Evolutionary conservation across 23 red algal species (phyloP).

Genomic region (Gracilaria gracilis): DNA sequence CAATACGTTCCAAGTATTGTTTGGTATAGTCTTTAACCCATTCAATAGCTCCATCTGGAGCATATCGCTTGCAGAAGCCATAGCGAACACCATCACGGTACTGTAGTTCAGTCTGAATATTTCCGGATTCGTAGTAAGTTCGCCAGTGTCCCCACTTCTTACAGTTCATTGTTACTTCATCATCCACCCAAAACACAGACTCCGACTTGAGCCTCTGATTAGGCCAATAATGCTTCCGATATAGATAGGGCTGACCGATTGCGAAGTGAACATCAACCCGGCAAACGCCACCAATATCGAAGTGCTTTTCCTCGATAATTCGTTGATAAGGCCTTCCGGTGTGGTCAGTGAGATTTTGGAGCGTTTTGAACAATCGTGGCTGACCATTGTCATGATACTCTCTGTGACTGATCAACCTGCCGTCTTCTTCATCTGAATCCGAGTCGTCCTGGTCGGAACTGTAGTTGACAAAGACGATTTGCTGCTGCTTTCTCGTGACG

Average conservation of each 20-base stretch:
- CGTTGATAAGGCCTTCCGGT: constrained; percentile 64
- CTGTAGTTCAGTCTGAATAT: constrained; percentile 80
- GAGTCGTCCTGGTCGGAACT: constrained; percentile 89
- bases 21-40: constrained; percentile 97
- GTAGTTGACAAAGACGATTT: constrained; percentile 76
- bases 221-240: constrained; percentile 92
- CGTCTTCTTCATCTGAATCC: constrained; percentile 91
- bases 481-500: constrained; percentile 70
- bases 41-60: constrained; percentile 81
- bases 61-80: constrained; percentile 95
- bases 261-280: constrained; percentile 94
- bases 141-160: constrained; percentile 89
- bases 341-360: constrained; percentile 47
- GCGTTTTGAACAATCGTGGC: constrained; percentile 68
- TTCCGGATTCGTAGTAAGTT: constrained; percentile 89
- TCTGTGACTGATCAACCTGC: constrained; percentile 65
- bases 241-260: constrained; percentile 90
- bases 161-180: constrained; percentile 83
- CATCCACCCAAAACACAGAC: constrained; percentile 92
- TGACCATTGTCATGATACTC: constrained; percentile 90
- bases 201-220: constrained; percentile 93
- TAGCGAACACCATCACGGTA: constrained; percentile 86
- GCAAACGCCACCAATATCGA: constrained; percentile 87
- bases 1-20: constrained; percentile 81
- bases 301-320: constrained; percentile 97